A percentile compares a stretch with the other conserved stretches of the same genome.
Conservation (phyloP, 768 basidiomycete species). For the Mycena venus region DNA sequence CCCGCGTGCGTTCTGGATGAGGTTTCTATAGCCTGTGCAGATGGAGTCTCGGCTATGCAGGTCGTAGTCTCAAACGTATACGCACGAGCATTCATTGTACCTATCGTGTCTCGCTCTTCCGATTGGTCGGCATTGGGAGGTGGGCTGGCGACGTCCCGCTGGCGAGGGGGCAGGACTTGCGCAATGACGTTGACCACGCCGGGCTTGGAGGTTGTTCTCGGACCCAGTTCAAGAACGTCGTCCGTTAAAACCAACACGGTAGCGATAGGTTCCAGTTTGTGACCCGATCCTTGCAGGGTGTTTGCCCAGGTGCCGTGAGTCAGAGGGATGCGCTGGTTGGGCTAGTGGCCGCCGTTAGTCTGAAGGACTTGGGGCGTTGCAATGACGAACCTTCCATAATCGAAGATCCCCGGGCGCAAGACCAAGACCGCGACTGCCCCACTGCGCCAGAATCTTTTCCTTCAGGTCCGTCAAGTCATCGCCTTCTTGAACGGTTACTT, state of each 20-base stretch:
- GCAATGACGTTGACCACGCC: neutral
- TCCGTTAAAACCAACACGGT: no score
- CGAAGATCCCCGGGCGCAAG: neutral
- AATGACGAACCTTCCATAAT: conserved; percentile 11
- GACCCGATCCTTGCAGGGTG: neutral
- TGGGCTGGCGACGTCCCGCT: neutral
- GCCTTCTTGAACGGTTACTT: no score
- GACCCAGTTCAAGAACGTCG: no score
- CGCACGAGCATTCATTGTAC: neutral
- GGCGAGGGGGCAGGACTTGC: neutral
- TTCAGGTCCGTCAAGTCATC: no score
- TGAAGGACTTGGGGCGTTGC: neutral
- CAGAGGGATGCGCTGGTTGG: neutral
- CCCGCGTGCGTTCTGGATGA: neutral
- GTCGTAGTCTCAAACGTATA: neutral
- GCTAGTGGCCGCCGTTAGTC: neutral
- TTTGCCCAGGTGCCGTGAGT: neutral
- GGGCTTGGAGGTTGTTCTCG: neutral
- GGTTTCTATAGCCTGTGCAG: neutral
- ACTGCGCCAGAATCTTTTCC: no score
- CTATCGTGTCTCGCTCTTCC: conserved; percentile 1
- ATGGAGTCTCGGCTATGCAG: neutral
- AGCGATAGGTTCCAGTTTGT: neutral
- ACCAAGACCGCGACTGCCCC: neutral
- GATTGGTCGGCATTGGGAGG: neutral